Evolutionary conservation across 1,284 basidiomycete genomes (phyloP).

Genomic region (Ustilago hordei): DNA sequence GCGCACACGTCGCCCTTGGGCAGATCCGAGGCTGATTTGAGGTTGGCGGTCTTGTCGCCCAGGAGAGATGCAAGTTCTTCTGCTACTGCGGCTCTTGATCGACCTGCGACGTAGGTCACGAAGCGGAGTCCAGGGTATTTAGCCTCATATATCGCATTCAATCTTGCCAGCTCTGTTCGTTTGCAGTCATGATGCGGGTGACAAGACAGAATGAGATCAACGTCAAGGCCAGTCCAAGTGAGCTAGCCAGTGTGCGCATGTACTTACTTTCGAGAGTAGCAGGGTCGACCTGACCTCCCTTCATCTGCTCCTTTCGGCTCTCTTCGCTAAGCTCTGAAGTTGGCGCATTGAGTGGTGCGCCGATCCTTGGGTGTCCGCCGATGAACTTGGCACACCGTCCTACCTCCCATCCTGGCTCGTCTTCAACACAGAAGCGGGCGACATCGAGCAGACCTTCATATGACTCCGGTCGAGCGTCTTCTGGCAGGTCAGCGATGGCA

Average conservation of each 20-base stretch:
- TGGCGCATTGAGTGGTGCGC: conserved; percentile 48
- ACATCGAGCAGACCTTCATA: conserved; percentile 68
- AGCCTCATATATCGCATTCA: conserved; percentile 64
- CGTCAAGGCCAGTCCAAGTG: neutral
- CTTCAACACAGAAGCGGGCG: conserved; percentile 67
- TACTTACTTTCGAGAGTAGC: conserved; percentile 52
- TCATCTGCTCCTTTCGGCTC: conserved; percentile 56
- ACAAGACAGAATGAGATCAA: neutral
- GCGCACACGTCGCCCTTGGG: conserved; percentile 28
- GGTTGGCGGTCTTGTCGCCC: conserved; percentile 32
- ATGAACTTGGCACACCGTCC: conserved; percentile 49
- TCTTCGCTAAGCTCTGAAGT: conserved; percentile 49
- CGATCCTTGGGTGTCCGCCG: conserved; percentile 60
- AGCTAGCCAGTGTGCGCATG: neutral
- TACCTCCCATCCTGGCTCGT: conserved; percentile 64
- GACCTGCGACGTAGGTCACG: conserved; percentile 65
- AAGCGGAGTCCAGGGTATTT: conserved; percentile 64
- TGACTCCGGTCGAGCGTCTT: conserved; percentile 58
- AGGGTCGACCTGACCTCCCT: conserved; percentile 53
- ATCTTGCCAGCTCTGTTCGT: conserved; percentile 45
- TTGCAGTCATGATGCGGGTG: neutral
- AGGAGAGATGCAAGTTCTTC: conserved; percentile 56
- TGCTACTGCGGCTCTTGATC: conserved; percentile 72
- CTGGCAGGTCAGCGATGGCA: conserved; percentile 62
- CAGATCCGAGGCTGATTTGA: conserved; percentile 36